Conservation (phyloP, 306 rosid species). For the Cucurbita maxima region DNA sequence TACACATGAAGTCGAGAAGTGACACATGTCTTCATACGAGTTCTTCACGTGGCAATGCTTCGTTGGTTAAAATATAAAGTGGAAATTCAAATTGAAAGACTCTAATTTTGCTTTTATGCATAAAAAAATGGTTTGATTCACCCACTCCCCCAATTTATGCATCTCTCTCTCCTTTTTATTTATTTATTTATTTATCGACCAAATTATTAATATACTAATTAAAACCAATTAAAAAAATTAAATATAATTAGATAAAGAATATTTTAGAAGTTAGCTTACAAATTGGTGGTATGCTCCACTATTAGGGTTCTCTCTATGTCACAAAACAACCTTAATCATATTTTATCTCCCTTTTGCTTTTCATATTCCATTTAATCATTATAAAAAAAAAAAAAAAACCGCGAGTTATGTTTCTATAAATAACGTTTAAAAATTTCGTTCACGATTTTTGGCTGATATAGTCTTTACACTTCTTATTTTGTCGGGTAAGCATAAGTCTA, state of each 20-base stretch:
- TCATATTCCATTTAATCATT: neutral
- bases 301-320: neutral
- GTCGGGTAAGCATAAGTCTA: too few relatives aligned
- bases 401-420: too few relatives aligned
- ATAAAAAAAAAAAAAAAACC: neutral
- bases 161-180: neutral
- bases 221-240: too few relatives aligned
- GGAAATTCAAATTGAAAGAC: too few relatives aligned
- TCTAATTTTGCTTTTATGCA: neutral
- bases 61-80: too few relatives aligned
- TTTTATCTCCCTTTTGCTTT: neutral
- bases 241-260: neutral
- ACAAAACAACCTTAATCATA: neutral
- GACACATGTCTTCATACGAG: too few relatives aligned
- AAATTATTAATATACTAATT: neutral
- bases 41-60: too few relatives aligned
- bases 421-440: too few relatives aligned
- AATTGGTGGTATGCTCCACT: constrained; percentile 7
- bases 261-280: neutral
- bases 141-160: neutral
- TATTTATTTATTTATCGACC: neutral
- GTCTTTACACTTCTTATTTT: too few relatives aligned
- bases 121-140: neutral
- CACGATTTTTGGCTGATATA: too few relatives aligned
- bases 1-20: too few relatives aligned